phyloP scores from a whole-genome alignment of 1,284 basidiomycete species.

The Sporisorium scitamineum region DNA sequence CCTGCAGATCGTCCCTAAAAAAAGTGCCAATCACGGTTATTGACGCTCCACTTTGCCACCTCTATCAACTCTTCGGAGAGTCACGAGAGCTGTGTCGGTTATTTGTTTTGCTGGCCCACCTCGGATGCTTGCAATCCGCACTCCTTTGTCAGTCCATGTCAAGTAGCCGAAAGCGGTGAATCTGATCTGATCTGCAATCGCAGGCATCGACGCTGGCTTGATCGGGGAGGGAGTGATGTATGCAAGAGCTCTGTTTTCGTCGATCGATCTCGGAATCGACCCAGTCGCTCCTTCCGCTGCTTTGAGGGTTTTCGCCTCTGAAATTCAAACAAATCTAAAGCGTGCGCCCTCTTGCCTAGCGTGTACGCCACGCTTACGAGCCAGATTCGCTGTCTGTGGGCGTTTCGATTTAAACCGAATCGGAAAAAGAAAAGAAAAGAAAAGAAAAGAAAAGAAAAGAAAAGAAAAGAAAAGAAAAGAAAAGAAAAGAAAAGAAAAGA shows the following conservation, averaged over 20 bases:
- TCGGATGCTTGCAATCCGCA: background rate
- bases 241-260: no score
- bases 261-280: no score
- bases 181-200: background rate
- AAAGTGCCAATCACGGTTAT: constrained; percentile 23
- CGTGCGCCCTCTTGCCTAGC: background rate
- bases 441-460: background rate
- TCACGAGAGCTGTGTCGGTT: background rate
- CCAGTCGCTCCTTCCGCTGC: background rate
- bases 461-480: background rate
- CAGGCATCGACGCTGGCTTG: background rate
- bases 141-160: background rate
- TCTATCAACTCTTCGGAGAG: background rate
- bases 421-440: background rate
- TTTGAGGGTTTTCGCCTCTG: background rate
- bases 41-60: constrained; percentile 29
- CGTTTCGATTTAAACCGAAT: background rate
- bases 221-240: no score
- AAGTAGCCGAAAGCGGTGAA: constrained; percentile 10
- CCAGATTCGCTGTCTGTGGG: background rate
- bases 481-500: background rate
- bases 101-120: background rate
- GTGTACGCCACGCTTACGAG: background rate
- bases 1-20: constrained; percentile 5
- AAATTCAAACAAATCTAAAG: background rate